Percentiles rank a stretch among this genome's conserved stretches.
Conservation (phyloP, 139 green algal genomes). For the Asterochloris sp. region DNA sequence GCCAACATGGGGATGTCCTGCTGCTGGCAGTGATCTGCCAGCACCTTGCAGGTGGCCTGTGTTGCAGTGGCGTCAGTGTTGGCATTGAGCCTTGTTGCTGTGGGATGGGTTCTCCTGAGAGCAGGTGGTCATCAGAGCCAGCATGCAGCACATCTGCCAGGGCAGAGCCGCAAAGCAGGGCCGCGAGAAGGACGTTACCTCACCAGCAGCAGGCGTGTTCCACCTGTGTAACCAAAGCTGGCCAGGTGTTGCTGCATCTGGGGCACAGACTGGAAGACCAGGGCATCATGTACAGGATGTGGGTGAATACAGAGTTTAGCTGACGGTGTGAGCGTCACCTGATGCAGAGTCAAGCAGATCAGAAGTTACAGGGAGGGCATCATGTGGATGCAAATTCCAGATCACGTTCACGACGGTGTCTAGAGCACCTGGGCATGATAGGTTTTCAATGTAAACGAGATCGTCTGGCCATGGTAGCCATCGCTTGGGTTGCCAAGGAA, state of each 20-base stretch:
- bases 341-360: not conserved
- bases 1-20: slow-evolving; percentile 40
- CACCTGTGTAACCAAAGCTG: slow-evolving; percentile 73
- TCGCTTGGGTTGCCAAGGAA: slow-evolving; percentile 86
- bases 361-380: not conserved
- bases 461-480: slow-evolving; percentile 64
- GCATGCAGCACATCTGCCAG: not conserved
- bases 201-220: slow-evolving; percentile 66
- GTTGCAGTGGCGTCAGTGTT: not conserved
- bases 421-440: slow-evolving; percentile 67
- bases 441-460: slow-evolving; percentile 69
- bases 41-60: slow-evolving; percentile 65
- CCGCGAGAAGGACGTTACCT: not conserved
- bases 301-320: slow-evolving; percentile 48
- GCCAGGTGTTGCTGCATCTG: slow-evolving; percentile 34
- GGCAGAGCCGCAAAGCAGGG: not conserved
- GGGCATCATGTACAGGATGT: slow-evolving; percentile 60
- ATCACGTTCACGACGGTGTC: not conserved
- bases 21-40: slow-evolving; percentile 58
- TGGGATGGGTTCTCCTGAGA: not conserved
- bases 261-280: slow-evolving; percentile 40
- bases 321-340: slow-evolving; percentile 50
- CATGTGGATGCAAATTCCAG: not conserved
- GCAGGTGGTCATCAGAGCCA: not conserved
- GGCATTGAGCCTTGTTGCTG: not conserved